Conservation (phyloP, 805 yeast genomes). For the Hanseniaspora lachancei region DNA sequence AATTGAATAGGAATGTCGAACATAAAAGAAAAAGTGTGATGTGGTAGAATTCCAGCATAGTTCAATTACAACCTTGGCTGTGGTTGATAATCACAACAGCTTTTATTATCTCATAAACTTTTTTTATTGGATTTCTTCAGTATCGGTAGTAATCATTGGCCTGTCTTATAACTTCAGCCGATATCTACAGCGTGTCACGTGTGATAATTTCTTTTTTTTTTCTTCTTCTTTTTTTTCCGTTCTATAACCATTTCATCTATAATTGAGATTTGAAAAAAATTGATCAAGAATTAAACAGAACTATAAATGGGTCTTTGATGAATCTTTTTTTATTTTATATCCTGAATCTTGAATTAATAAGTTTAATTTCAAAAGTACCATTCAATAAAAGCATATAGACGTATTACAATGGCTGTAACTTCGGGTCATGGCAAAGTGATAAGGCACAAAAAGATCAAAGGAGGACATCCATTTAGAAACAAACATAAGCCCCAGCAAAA, state of each 20-base stretch:
- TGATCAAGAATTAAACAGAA: too few species aligned
- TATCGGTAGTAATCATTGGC: too few species aligned
- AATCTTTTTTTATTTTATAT: too few species aligned
- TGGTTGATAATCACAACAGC: too few species aligned
- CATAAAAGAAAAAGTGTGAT: background rate
- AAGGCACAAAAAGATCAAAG: background rate
- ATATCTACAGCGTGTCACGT: background rate
- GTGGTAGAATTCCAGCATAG: background rate
- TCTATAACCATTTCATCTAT: background rate
- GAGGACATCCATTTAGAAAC: slow-evolving; percentile 5
- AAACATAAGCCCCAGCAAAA: background rate
- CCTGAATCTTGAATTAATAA: too few species aligned
- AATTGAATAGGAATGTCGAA: background rate
- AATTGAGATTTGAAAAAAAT: too few species aligned
- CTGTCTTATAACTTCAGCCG: too few species aligned
- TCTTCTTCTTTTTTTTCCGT: background rate
- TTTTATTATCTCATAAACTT: too few species aligned
- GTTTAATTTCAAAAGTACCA: too few species aligned
- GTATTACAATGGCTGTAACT: background rate
- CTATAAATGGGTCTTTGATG: too few species aligned
- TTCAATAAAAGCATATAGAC: background rate
- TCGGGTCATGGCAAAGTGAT: background rate
- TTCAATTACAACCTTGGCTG: too few species aligned
- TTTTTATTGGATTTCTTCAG: background rate
- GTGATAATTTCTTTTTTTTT: background rate